Conservation (phyloP, 352 stramenopile species). For the Discostella stelligera region DNA sequence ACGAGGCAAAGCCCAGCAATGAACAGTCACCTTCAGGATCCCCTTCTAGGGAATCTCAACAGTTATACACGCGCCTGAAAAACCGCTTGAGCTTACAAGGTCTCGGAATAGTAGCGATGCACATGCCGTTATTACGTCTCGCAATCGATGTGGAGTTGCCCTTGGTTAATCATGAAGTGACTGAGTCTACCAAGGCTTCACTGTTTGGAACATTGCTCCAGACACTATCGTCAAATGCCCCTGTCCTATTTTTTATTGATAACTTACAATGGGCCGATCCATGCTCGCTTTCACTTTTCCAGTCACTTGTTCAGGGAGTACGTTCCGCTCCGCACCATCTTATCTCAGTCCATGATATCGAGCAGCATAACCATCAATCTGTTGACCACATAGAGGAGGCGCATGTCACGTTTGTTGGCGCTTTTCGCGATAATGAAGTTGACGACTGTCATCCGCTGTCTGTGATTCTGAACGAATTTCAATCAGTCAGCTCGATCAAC, state of each 20-base stretch:
- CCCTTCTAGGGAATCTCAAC: not conserved
- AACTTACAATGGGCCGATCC: conserved; percentile 8
- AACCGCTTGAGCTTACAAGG: not conserved
- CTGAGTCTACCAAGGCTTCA: conserved; percentile 3
- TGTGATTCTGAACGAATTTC: conserved; percentile 9
- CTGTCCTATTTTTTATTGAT: conserved; percentile 4
- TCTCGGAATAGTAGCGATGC: conserved; percentile 6
- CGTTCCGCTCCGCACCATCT: not conserved
- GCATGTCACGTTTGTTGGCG: conserved; percentile 27
- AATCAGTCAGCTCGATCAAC: conserved; percentile 17
- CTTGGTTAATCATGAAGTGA: not conserved
- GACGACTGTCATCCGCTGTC: conserved; percentile 21
- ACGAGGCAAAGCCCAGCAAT: not conserved
- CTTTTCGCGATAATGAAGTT: conserved; percentile 37
- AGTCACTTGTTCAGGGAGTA: not conserved
- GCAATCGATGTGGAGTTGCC: not conserved
- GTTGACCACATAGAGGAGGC: not conserved
- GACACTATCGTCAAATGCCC: not conserved
- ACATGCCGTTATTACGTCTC: conserved; percentile 7
- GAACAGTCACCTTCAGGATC: not conserved
- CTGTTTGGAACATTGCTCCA: conserved; percentile 1
- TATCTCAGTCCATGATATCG: not conserved
- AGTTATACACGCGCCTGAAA: not conserved
- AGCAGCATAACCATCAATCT: not conserved
- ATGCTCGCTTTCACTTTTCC: not conserved